Evolutionary conservation across 2,329 filamentous ascomycete species (phyloP).

Genomic region (Fusarium sp.): DNA sequence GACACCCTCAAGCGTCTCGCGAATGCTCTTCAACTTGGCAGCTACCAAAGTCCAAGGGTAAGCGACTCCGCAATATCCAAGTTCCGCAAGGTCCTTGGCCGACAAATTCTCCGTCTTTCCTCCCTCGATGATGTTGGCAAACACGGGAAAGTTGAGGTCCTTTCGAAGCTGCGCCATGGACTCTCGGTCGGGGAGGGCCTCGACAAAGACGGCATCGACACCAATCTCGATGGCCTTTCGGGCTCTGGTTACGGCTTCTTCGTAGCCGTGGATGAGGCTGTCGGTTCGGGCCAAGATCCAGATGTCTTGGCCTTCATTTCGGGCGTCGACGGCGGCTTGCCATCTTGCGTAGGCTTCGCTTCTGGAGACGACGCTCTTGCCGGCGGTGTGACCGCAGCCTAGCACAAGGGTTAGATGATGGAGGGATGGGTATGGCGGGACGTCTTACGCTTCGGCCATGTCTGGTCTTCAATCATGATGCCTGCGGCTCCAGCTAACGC

Average conservation of each 20-base stretch:
- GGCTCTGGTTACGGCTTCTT: conserved; percentile 56
- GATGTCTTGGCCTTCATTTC: conserved; percentile 57
- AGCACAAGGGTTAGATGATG: background rate
- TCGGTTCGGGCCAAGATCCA: conserved; percentile 59
- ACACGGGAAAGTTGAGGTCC: conserved; percentile 51
- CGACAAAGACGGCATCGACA: conserved; percentile 55
- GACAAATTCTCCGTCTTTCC: conserved; percentile 50
- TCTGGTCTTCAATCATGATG: conserved; percentile 59
- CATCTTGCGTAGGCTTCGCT: conserved; percentile 58
- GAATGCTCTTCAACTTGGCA: conserved; percentile 53
- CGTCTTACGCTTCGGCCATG: conserved; percentile 57
- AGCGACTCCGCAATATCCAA: conserved; percentile 55
- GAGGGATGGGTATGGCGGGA: rapidly evolving
- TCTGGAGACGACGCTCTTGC: conserved; percentile 56
- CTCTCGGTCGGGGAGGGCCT: conserved; percentile 56
- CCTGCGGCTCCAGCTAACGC: conserved; percentile 53
- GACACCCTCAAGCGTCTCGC: conserved; percentile 50
- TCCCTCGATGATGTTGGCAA: conserved; percentile 53
- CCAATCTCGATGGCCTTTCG: conserved; percentile 55
- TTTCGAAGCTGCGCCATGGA: conserved; percentile 52
- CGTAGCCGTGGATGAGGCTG: conserved; percentile 53
- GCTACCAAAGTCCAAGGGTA: conserved; percentile 59
- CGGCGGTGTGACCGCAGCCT: conserved; percentile 54
- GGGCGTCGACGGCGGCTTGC: conserved; percentile 57
- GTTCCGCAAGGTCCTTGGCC: conserved; percentile 45